Evolutionary conservation across 306 rosid species (phyloP), one percentile per base, ranked within the genome.

Genomic region (Quercus parvula): DNA sequence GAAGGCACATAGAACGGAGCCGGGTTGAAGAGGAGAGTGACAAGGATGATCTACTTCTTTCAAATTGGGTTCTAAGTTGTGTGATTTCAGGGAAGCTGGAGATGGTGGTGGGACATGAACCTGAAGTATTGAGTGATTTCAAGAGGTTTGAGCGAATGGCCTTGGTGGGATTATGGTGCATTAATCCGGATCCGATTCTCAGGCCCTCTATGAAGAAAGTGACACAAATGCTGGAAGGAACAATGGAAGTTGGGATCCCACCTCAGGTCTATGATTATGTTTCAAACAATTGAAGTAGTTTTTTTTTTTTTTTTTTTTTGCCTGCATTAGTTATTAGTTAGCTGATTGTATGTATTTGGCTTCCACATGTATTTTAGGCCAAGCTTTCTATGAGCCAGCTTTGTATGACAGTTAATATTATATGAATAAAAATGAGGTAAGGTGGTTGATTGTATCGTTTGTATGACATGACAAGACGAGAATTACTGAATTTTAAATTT

Each of bases 181-280:
- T 85, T 59, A 79, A 85, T 75, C 78, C 79, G 57, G 78, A 75
- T 19, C 75, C 78, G 4, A 55, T 66, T 70, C 73, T 81, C 2
- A 78, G 88, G n/a, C 88, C 88, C 63, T 70, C 81, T 69, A 85
- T 78, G 88, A 78, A 78, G 85, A 46, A 78, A 31, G 88, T 71
- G 69, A 85, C 30, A 19, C 85, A 81, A 71, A 85, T 85, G 85
- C 73, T 85, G 4, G 88, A 85, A 74, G 85, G 88, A 74, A 75
- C 68, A 2, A 31, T 78, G 59, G 76, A 49, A 62, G 85, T 81
- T 78, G 88, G 83, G 63, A 30, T 81, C 66, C 85, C 85, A 55
- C 88, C 85, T 33, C 66, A 81, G 83, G 81, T 85, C 70, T 25
- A 74, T 75, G 78, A 78, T 56, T 63, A 70, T 12, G 81, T 81